phyloP scores from a whole-genome alignment of 331 rosid genomes.

The Malus hybrid region DNA sequence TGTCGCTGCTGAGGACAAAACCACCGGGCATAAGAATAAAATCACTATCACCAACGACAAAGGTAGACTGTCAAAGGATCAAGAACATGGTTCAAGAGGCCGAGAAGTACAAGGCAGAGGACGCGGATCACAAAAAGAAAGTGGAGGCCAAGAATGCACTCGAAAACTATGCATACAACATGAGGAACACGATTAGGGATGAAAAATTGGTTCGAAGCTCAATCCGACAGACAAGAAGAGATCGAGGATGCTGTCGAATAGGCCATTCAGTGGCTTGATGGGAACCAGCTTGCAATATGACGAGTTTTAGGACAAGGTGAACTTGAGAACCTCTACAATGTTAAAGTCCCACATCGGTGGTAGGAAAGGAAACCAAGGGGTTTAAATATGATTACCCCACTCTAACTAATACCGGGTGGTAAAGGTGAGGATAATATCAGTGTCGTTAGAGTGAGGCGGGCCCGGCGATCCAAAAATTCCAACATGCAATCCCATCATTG shows the following conservation, averaged over 20 bases:
- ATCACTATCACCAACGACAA: slow-evolving; percentile 69
- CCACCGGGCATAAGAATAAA: slow-evolving; percentile 73
- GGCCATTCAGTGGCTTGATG: slow-evolving; percentile 1
- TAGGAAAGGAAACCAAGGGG: too few species aligned
- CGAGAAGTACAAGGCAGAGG: neutral
- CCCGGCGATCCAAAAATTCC: too few species aligned
- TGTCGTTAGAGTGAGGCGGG: too few species aligned
- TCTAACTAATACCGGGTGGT: too few species aligned
- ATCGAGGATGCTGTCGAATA: slow-evolving; percentile 1
- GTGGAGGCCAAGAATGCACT: slow-evolving; percentile 2
- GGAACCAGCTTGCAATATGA: neutral
- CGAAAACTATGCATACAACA: neutral
- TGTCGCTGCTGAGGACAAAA: slow-evolving; percentile 72
- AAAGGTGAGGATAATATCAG: too few species aligned
- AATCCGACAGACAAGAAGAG: neutral
- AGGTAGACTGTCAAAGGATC: slow-evolving; percentile 66
- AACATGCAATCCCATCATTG: neutral
- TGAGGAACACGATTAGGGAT: slow-evolving; percentile 1
- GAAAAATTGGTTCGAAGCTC: neutral
- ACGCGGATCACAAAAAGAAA: slow-evolving; percentile 27
- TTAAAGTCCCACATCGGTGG: too few species aligned
- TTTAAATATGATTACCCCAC: too few species aligned
- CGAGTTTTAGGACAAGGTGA: neutral
- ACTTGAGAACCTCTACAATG: neutral
- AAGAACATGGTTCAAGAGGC: slow-evolving; percentile 90